A percentile compares a stretch with the other conserved stretches of the same genome.
phyloP scores from a whole-genome alignment of 352 stramenopile species.

The Globisporangium lucens region DNA sequence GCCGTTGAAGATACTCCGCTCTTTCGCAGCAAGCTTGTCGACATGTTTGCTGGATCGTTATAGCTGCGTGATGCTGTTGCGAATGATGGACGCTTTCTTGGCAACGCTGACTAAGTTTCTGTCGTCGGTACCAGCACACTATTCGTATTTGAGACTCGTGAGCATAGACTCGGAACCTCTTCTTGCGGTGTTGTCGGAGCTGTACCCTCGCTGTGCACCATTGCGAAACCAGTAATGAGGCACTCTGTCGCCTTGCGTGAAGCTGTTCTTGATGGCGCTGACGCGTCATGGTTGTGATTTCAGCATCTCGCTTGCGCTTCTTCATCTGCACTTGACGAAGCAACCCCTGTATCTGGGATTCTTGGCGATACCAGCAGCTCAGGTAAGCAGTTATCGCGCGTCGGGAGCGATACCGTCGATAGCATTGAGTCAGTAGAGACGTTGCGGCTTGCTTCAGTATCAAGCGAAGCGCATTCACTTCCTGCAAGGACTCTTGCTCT shows the following conservation, averaged over 20 bases:
- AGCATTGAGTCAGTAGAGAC: conserved; percentile 1
- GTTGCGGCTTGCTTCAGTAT: conserved; percentile 6
- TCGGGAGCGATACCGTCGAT: conserved; percentile 11
- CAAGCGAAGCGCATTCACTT: conserved; percentile 13
- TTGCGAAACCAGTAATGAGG: background rate
- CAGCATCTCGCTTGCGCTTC: conserved; percentile 2
- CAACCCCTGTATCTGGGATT: conserved; percentile 16
- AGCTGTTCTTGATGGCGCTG: background rate
- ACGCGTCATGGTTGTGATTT: background rate
- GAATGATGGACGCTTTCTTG: background rate
- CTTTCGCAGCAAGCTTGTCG: background rate
- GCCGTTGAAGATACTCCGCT: background rate
- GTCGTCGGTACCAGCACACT: conserved; percentile 4
- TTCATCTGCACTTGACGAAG: background rate
- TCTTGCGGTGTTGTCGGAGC: background rate
- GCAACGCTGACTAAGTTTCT: background rate
- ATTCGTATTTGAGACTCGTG: background rate
- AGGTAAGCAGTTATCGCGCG: conserved; percentile 22
- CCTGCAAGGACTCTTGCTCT: conserved; percentile 14
- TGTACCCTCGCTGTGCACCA: background rate
- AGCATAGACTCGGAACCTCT: background rate
- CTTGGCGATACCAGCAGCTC: conserved; percentile 4
- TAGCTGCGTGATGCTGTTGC: background rate
- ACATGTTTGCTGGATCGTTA: conserved; percentile 1
- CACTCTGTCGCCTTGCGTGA: background rate